Percentiles rank a stretch among this genome's conserved stretches.
Evolutionary conservation across 805 yeast genomes (phyloP).

Genomic region (Torulaspora franciscae): DNA sequence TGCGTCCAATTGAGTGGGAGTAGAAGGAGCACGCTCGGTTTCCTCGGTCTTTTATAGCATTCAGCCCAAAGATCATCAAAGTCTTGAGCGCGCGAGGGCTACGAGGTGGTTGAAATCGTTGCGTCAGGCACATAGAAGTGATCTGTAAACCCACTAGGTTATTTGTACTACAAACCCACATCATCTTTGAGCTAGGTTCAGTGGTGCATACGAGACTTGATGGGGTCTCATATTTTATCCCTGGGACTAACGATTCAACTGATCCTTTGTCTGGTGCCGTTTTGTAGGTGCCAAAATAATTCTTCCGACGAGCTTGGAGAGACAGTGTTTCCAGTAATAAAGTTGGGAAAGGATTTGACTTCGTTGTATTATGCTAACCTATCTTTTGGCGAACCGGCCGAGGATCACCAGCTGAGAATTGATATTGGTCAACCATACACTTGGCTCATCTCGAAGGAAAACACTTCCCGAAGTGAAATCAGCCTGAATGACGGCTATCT

Average conservation of each 20-base stretch:
- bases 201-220: neutral
- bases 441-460: constrained; percentile 32
- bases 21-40: too few relatives aligned
- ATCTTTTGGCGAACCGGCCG: constrained; percentile 34
- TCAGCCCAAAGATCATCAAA: too few relatives aligned
- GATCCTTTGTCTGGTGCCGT: neutral
- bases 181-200: too few relatives aligned
- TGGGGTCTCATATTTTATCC: neutral
- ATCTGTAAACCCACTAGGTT: too few relatives aligned
- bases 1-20: too few relatives aligned
- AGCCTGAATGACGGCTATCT: constrained; percentile 7
- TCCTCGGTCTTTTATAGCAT: too few relatives aligned
- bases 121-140: too few relatives aligned
- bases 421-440: constrained; percentile 40
- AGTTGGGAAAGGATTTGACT: constrained; percentile 23
- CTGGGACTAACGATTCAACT: neutral
- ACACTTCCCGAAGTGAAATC: constrained; percentile 20
- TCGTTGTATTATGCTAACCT: constrained; percentile 34
- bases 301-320: constrained; percentile 1
- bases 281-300: constrained; percentile 1
- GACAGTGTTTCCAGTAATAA: constrained; percentile 19
- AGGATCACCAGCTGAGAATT: constrained; percentile 30
- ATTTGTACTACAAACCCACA: too few relatives aligned
- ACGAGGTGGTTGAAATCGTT: too few relatives aligned
- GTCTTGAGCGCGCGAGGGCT: too few relatives aligned